These are phyloP conservation scores for Salix arbutifolia DNA, from an alignment of 345 rosid species.

Conservation along the genomic window DNA sequence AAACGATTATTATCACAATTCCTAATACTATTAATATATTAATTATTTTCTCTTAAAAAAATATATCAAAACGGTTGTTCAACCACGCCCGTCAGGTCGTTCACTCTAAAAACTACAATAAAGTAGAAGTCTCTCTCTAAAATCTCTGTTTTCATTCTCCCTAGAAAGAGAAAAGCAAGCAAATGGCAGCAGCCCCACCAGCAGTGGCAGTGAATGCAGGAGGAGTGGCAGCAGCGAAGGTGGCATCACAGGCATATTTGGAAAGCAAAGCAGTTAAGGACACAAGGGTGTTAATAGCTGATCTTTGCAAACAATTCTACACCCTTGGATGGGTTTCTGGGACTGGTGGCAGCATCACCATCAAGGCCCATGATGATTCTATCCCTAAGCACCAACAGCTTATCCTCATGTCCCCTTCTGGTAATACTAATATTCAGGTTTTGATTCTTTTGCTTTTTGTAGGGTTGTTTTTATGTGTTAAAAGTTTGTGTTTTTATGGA, in stretches of 20 bases:
- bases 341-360: conserved; percentile 89
- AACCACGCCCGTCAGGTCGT: no score
- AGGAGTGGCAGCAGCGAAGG: conserved; percentile 7
- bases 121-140: not conserved
- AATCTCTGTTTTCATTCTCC: not conserved
- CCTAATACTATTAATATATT: no score
- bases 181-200: not conserved
- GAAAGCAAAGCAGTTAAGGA: conserved; percentile 63
- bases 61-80: no score
- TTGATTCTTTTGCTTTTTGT: not conserved
- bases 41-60: no score
- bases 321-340: conserved; percentile 93
- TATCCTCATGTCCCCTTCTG: conserved; percentile 96
- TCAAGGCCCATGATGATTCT: conserved; percentile 72
- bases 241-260: conserved; percentile 61
- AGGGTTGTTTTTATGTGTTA: not conserved
- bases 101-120: not conserved
- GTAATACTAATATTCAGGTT: conserved; percentile 23
- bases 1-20: no score
- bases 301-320: conserved; percentile 87
- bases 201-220: conserved; percentile 1
- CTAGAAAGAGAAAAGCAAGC: not conserved
- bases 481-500: not conserved
- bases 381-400: conserved; percentile 69
- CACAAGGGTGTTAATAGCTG: conserved; percentile 52